Evolutionary conservation across 1,139 yeast species (phyloP).

Genomic region (Candida sojae): DNA sequence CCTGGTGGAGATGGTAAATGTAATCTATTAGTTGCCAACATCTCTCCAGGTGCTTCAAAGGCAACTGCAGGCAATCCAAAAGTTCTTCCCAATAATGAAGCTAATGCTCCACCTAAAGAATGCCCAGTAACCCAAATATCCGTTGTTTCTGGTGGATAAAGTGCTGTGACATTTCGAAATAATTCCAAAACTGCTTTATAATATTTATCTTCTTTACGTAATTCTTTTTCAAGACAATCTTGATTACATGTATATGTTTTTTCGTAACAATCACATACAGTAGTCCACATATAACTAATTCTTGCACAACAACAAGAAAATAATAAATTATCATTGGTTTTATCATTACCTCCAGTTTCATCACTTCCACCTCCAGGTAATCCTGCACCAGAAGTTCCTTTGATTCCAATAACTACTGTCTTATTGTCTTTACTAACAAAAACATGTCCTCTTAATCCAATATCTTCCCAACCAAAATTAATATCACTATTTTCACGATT

Average conservation of each 20-base stretch:
- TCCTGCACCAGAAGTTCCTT: conserved; percentile 92
- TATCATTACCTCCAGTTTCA: conserved; percentile 79
- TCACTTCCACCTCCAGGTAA: conserved; percentile 72
- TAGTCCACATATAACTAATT: conserved; percentile 86
- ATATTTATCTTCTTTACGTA: conserved; percentile 74
- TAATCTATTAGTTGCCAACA: conserved; percentile 75
- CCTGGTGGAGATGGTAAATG: conserved; percentile 96
- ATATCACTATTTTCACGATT: conserved; percentile 34
- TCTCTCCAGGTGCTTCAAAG: conserved; percentile 93
- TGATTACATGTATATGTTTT: conserved; percentile 88
- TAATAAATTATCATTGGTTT: conserved; percentile 80
- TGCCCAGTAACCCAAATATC: conserved; percentile 94
- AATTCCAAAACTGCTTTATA: conserved; percentile 80
- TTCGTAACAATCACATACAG: conserved; percentile 93
- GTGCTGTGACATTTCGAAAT: conserved; percentile 65
- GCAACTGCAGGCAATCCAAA: conserved; percentile 89
- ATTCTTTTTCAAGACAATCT: conserved; percentile 77
- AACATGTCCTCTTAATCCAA: conserved; percentile 88
- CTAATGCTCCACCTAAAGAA: conserved; percentile 89
- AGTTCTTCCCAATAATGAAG: conserved; percentile 82
- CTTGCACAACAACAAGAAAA: conserved; percentile 98
- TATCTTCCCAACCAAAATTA: conserved; percentile 82
- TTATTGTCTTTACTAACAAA: conserved; percentile 67
- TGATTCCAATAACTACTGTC: conserved; percentile 77
- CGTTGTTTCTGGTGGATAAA: conserved; percentile 64